phyloP scores from a whole-genome alignment of 2,329 filamentous ascomycete species.

The Colletotrichum chlorophyti region DNA sequence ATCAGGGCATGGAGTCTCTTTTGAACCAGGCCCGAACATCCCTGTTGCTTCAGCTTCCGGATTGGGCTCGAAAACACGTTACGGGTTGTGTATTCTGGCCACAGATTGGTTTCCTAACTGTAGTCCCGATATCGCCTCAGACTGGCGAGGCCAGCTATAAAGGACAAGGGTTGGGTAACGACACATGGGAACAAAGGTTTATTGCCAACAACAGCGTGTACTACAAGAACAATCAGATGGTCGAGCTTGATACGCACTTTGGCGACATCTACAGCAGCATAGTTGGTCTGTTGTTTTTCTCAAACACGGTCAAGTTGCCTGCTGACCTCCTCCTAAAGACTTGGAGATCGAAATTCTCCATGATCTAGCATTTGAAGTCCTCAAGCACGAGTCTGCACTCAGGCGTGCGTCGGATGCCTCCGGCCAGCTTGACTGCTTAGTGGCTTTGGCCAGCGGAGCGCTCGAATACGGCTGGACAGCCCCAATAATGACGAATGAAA shows the following conservation, averaged over 20 bases:
- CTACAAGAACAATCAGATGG: conserved; percentile 87
- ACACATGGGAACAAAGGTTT: conserved; percentile 81
- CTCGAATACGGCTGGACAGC: conserved; percentile 73
- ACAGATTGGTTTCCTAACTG: conserved; percentile 88
- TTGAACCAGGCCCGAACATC: conserved; percentile 71
- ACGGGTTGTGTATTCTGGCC: conserved; percentile 88
- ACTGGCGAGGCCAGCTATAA: conserved; percentile 68
- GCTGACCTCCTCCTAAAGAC: conserved; percentile 54
- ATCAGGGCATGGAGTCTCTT: conserved; percentile 78
- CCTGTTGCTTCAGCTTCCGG: conserved; percentile 69
- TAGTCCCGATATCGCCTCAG: conserved; percentile 55
- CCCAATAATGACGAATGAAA: conserved; percentile 74
- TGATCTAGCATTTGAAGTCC: conserved; percentile 71
- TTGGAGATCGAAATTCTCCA: conserved; percentile 90
- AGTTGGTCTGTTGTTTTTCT: conserved; percentile 62
- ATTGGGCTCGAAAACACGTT: conserved; percentile 58
- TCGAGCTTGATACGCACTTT: conserved; percentile 78
- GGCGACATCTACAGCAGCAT: conserved; percentile 89
- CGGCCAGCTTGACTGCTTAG: conserved; percentile 85
- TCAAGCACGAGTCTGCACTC: conserved; percentile 73
- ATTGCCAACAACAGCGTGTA: conserved; percentile 74
- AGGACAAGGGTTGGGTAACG: conserved; percentile 61
- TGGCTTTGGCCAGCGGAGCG: conserved; percentile 82
- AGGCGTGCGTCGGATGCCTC: conserved; percentile 77
- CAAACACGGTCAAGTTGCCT: not conserved